A percentile compares a stretch with the other conserved stretches of the same genome.
Conservation (phyloP, 2,329 filamentous ascomycete species). For the Neocucurbitaria cava region DNA sequence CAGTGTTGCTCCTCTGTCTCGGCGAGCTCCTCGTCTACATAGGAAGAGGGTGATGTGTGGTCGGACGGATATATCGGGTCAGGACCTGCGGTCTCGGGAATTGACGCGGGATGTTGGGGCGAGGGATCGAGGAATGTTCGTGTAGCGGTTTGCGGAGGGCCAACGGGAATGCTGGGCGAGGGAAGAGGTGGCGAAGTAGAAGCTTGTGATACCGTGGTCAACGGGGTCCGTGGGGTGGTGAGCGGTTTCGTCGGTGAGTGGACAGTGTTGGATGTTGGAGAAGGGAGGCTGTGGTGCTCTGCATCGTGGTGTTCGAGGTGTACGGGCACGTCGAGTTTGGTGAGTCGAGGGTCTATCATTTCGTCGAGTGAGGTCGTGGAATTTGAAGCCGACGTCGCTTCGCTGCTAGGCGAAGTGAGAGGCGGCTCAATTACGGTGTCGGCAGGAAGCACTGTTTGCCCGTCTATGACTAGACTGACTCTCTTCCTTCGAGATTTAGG, state of each 20-base stretch:
- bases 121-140: slow-evolving; percentile 38
- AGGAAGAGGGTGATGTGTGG: slow-evolving; percentile 6
- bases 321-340: slow-evolving; percentile 13
- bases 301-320: slow-evolving; percentile 32
- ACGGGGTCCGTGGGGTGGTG: slow-evolving; percentile 17
- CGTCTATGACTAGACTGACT: slow-evolving; percentile 47
- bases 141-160: slow-evolving; percentile 24
- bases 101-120: slow-evolving; percentile 20
- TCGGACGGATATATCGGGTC: slow-evolving; percentile 29
- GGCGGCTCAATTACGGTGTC: slow-evolving; percentile 38
- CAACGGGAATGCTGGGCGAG: slow-evolving; percentile 25
- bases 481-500: slow-evolving; percentile 39
- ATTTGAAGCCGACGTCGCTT: slow-evolving; percentile 37
- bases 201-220: slow-evolving; percentile 8
- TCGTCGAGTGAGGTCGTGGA: slow-evolving; percentile 41
- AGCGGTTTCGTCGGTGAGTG: slow-evolving; percentile 31
- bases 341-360: slow-evolving; percentile 42
- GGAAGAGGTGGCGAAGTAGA: slow-evolving; percentile 20
- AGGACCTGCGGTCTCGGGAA: slow-evolving; percentile 24
- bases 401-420: slow-evolving; percentile 40
- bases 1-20: slow-evolving; percentile 38
- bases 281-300: slow-evolving; percentile 41
- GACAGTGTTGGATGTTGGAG: slow-evolving; percentile 27
- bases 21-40: slow-evolving; percentile 16
- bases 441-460: slow-evolving; percentile 48